Conservation (phyloP, 768 basidiomycete genomes). For the Psilocybe cyanescens region DNA sequence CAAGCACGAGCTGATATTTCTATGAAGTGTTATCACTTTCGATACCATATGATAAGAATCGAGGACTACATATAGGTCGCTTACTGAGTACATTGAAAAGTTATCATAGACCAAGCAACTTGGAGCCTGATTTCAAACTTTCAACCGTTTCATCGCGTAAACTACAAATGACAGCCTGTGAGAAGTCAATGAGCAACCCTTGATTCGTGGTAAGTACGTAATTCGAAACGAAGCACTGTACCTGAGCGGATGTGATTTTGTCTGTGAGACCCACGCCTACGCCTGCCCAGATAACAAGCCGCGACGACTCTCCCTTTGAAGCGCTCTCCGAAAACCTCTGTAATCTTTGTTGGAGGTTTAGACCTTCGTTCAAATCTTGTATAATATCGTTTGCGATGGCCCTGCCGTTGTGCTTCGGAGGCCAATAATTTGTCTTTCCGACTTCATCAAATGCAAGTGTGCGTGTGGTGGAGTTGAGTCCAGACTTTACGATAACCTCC, state of each 20-base stretch:
- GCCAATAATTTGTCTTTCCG: conserved; percentile 44
- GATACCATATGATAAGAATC: neutral
- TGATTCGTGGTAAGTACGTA: too few species aligned
- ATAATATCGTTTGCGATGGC: conserved; percentile 43
- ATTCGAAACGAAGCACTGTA: neutral
- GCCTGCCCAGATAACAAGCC: conserved; percentile 48
- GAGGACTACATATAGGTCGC: neutral
- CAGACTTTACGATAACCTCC: conserved; percentile 26
- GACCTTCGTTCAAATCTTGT: conserved; percentile 26
- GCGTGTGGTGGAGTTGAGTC: conserved; percentile 36
- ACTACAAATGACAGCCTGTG: neutral
- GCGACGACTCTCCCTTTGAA: conserved; percentile 31
- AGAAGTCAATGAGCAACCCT: neutral
- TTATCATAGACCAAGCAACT: neutral
- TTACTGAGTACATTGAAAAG: neutral
- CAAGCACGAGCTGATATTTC: too few species aligned
- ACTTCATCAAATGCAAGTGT: conserved; percentile 48
- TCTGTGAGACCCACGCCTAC: conserved; percentile 40
- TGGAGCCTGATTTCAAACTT: neutral
- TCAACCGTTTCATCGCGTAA: neutral
- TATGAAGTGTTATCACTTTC: too few species aligned
- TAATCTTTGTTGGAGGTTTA: conserved; percentile 32
- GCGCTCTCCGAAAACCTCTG: conserved; percentile 32
- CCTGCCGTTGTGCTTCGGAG: conserved; percentile 45
- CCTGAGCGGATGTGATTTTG: conserved; percentile 29